These are phyloP conservation scores for Debaryomycetaceae sp. DNA, from an alignment of 1,139 yeast species.

Conservation along the genomic window DNA sequence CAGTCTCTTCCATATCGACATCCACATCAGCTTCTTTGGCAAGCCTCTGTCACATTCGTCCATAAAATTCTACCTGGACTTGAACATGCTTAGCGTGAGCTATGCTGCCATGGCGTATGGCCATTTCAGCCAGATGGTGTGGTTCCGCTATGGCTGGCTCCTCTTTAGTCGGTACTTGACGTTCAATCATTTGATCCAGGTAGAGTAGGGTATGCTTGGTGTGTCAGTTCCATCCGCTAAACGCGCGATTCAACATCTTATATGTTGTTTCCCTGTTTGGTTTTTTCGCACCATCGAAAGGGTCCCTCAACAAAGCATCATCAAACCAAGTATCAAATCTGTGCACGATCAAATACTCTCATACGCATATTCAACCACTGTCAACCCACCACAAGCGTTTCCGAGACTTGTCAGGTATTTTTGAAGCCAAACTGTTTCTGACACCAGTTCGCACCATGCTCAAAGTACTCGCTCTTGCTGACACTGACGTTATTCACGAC, in stretches of 20 bases:
- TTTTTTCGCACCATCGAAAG: too few species aligned
- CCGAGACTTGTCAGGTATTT: constrained; percentile 9
- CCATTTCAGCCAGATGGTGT: constrained; percentile 84
- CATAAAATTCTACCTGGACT: constrained; percentile 38
- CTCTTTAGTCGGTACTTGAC: constrained; percentile 64
- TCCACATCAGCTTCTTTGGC: constrained; percentile 31
- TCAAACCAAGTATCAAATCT: too few species aligned
- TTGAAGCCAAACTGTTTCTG: constrained; percentile 65
- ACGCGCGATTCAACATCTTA: too few species aligned
- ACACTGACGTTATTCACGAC: constrained; percentile 47
- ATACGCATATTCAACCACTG: background rate
- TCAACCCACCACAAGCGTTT: background rate
- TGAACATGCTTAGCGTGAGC: constrained; percentile 48
- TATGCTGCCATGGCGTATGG: constrained; percentile 74
- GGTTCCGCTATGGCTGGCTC: constrained; percentile 94
- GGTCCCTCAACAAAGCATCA: too few species aligned
- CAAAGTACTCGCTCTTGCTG: constrained; percentile 70
- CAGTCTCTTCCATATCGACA: constrained; percentile 23
- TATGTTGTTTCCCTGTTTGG: too few species aligned
- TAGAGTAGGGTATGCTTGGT: too few species aligned
- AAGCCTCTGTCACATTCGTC: constrained; percentile 12
- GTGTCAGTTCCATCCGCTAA: too few species aligned
- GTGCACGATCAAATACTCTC: too few species aligned
- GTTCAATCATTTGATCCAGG: constrained; percentile 50
- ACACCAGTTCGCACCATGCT: constrained; percentile 77